Conservation (phyloP, 2,329 filamentous ascomycete genomes). For the Claviceps sp. region DNA sequence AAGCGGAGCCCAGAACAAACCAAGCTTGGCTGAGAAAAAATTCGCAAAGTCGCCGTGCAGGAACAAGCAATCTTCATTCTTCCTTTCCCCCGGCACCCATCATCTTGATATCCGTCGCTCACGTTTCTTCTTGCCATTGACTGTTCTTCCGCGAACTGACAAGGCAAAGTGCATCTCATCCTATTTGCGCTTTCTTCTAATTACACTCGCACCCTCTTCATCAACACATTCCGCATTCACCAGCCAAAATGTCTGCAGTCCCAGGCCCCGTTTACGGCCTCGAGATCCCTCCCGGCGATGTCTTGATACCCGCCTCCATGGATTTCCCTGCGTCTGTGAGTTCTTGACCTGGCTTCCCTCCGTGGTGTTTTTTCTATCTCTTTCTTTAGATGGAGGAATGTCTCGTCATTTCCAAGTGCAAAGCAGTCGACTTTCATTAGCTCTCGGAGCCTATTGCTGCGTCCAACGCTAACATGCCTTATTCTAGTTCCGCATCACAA, state of each 20-base stretch:
- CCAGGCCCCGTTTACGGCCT: slow-evolving; percentile 82
- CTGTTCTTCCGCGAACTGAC: neutral
- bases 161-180: neutral
- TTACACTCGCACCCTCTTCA: neutral
- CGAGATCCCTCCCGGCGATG: slow-evolving; percentile 73
- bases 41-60: slow-evolving; percentile 13
- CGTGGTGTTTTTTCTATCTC: neutral
- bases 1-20: slow-evolving; percentile 5
- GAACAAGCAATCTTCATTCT: neutral
- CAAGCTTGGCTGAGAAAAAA: slow-evolving; percentile 16
- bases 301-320: slow-evolving; percentile 64
- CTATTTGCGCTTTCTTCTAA: neutral
- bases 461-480: slow-evolving; percentile 15
- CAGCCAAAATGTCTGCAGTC: slow-evolving; percentile 38
- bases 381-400: neutral
- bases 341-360: slow-evolving; percentile 13
- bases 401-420: neutral
- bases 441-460: neutral
- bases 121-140: neutral
- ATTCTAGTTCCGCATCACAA: slow-evolving; percentile 82
- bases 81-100: neutral
- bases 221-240: neutral
- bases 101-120: neutral
- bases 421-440: neutral
- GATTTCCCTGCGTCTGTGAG: slow-evolving; percentile 77